Base-by-base conservation (phyloP, 805 yeast genomes). In the Zygosaccharomyces siamensis region DNA sequence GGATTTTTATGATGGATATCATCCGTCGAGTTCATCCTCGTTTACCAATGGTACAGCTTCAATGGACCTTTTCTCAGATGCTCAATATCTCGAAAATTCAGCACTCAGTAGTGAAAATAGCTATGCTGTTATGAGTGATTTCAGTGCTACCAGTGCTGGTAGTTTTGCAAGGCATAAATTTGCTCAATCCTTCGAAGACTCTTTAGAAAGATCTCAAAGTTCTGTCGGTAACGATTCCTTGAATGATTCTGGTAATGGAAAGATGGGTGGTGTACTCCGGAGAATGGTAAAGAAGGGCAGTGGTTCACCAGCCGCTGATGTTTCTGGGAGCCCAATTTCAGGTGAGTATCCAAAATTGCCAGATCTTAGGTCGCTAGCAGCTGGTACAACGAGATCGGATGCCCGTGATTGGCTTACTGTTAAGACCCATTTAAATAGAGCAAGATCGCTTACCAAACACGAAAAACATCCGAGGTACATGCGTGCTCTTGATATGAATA, bases 61-160 rank as follows among this genome's bases (percentile, higher is more conserved):
- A 3, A 51, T 60, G n/a, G 59, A 50, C 18, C 42, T 57, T 4
- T 71, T 70, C 47, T 70, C 74, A 6, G 67, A 68, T 44, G 72
- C 81, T 0, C 74, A 78, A 11, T 74, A 72, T 45, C 70, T 79
- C 60, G 76, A 77, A 1, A 74, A 72, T 47, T 83, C 89, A 1
- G 55, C 62, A 23, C 59, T 69, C 12, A 71, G 73, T 12, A 65
- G 69, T 47, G 68, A 65, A 37, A 59, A 63, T 35, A 69, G 75
- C 45, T 67, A 74, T 26, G 72, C 78, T 2, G 61, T 72, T 7
- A 64, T 75, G 67, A 75, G 79, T 31, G 93, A 86, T 63, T 76
- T 86, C 53, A 85, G 93, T 69, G 96, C 96, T 4, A 86, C 96
- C 0, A 84, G 93, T 53, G 95, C 96, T 1, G 95, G 95, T 0